Evolutionary conservation across 371 early-diverging fungal species (phyloP).

Genomic region (Actinomortierella ambigua): DNA sequence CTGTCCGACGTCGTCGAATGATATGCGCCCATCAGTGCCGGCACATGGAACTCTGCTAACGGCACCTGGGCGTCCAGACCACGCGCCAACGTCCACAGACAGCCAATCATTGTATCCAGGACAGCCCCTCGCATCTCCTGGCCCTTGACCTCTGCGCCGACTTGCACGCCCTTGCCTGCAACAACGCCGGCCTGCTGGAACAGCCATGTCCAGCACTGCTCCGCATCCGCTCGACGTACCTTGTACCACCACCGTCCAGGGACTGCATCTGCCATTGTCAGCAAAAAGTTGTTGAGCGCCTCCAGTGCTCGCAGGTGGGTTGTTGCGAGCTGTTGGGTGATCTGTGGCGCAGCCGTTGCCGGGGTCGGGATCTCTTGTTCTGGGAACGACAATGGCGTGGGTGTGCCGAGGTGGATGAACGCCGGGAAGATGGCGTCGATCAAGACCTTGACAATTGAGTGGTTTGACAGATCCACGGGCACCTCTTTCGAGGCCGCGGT

Average conservation of each 20-base stretch:
- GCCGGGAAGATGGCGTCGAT: constrained; percentile 55
- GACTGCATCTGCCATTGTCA: constrained; percentile 68
- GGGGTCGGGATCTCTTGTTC: constrained; percentile 38
- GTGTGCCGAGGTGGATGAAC: constrained; percentile 57
- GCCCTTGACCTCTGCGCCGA: constrained; percentile 47
- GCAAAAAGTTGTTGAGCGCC: constrained; percentile 78
- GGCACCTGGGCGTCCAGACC: constrained; percentile 62
- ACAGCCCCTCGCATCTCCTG: constrained; percentile 52
- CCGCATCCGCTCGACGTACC: constrained; percentile 56
- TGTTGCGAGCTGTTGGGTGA: constrained; percentile 55
- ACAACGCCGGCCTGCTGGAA: constrained; percentile 58
- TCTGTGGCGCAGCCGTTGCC: constrained; percentile 45
- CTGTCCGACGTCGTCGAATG: constrained; percentile 50
- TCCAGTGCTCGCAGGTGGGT: constrained; percentile 75
- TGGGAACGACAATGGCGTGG: constrained; percentile 59
- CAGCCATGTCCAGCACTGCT: constrained; percentile 66
- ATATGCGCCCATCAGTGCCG: constrained; percentile 57
- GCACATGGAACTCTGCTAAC: constrained; percentile 52
- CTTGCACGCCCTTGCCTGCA: constrained; percentile 49
- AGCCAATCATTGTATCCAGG: constrained; percentile 70
- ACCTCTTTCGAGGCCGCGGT: constrained; percentile 26
- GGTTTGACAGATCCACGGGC: constrained; percentile 40
- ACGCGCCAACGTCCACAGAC: constrained; percentile 77
- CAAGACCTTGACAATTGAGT: constrained; percentile 55
- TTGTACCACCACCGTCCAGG: constrained; percentile 73